phyloP scores from a whole-genome alignment of 2,329 filamentous ascomycete genomes.

The Hansfordia pulvinata region DNA sequence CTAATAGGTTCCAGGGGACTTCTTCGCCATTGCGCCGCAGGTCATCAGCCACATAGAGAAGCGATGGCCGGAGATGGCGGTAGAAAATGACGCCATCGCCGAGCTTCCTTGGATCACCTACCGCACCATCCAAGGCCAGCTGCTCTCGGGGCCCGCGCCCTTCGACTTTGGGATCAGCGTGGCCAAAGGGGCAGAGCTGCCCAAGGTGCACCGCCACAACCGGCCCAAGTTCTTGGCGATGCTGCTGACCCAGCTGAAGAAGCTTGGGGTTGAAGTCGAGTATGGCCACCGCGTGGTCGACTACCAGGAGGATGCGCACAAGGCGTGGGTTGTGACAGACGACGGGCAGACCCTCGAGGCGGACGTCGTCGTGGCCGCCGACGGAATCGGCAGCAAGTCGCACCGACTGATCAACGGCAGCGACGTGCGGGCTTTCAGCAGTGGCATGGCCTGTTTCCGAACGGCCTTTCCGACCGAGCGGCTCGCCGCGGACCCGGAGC shows the following conservation, averaged over 20 bases:
- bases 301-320: constrained; percentile 8
- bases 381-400: constrained; percentile 16
- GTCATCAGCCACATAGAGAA: neutral
- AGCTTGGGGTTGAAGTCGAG: constrained; percentile 3
- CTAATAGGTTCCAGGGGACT: constrained; percentile 1
- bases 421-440: constrained; percentile 9
- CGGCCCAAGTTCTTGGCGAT: constrained; percentile 1
- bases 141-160: constrained; percentile 1
- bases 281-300: constrained; percentile 3
- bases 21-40: constrained; percentile 1
- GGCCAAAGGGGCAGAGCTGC: neutral
- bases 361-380: constrained; percentile 16
- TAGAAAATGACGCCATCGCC: constrained; percentile 2
- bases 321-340: constrained; percentile 8
- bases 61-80: constrained; percentile 3
- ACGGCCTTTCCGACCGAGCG: constrained; percentile 6
- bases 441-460: constrained; percentile 11
- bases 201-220: constrained; percentile 3
- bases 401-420: constrained; percentile 8
- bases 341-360: constrained; percentile 10
- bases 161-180: constrained; percentile 1
- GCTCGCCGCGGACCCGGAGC: neutral
- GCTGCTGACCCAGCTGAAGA: constrained; percentile 1
- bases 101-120: constrained; percentile 2
- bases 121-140: constrained; percentile 1